Evolutionary conservation across 2,329 filamentous ascomycete genomes (phyloP).

Genomic region (Calonectria naviculata): DNA sequence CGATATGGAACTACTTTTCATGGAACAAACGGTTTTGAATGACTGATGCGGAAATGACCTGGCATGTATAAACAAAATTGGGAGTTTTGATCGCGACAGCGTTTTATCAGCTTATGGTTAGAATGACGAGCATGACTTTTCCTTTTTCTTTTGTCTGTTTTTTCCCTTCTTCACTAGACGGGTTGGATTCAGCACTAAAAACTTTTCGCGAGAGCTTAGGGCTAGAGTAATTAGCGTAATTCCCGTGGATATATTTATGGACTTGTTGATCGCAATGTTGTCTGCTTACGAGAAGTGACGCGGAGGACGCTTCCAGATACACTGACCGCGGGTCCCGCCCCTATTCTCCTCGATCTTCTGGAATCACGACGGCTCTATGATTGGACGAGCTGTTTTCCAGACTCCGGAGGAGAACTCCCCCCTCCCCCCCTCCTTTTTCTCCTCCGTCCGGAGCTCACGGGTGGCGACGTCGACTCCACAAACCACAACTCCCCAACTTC

Average conservation of each 20-base stretch:
- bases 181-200: neutral
- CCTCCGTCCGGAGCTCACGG: neutral
- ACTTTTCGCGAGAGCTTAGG: neutral
- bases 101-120: neutral
- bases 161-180: neutral
- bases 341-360: neutral
- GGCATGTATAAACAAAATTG: neutral
- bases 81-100: slow-evolving; percentile 2
- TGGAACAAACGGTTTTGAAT: neutral
- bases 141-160: too few species aligned
- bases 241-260: neutral
- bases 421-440: neutral
- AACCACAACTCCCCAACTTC: slow-evolving; percentile 2
- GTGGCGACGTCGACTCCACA: neutral
- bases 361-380: neutral
- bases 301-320: neutral
- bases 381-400: neutral
- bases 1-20: slow-evolving; percentile 3
- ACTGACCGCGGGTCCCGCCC: neutral
- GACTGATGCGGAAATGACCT: neutral
- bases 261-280: neutral
- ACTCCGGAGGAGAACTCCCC: neutral
- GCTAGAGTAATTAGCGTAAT: neutral
- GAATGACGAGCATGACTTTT: neutral
- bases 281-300: neutral